These are phyloP conservation scores for Phytophthora multivora DNA, from an alignment of 352 stramenopile species.

Conservation along the genomic window DNA sequence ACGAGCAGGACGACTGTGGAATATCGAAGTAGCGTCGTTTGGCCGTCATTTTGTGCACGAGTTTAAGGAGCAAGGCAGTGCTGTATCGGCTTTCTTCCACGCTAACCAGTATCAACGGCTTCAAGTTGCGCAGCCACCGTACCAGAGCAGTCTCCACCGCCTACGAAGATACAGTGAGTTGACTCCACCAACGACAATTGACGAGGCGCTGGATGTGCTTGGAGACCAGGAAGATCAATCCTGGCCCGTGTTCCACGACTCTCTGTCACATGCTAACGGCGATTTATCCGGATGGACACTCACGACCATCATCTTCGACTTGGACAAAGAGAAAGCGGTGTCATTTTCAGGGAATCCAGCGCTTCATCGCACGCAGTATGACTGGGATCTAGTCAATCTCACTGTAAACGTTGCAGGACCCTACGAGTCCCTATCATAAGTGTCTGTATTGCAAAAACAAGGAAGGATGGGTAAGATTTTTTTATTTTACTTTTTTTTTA, in stretches of 20 bases:
- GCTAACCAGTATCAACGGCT: constrained; percentile 81
- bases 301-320: constrained; percentile 70
- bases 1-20: constrained; percentile 47
- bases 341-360: constrained; percentile 58
- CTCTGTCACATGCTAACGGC: constrained; percentile 52
- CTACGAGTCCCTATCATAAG: too few species aligned
- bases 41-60: constrained; percentile 58
- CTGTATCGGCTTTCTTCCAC: constrained; percentile 63
- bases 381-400: too few species aligned
- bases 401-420: too few species aligned
- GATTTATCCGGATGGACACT: constrained; percentile 78
- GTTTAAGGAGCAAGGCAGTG: constrained; percentile 11
- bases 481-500: too few species aligned
- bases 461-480: too few species aligned
- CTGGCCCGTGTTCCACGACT: constrained; percentile 73
- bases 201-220: constrained; percentile 57
- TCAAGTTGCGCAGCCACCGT: constrained; percentile 58
- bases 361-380: constrained; percentile 4
- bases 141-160: constrained; percentile 71
- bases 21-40: constrained; percentile 72
- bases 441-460: too few species aligned
- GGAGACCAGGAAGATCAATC: constrained; percentile 64
- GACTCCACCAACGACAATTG: constrained; percentile 39
- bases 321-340: constrained; percentile 43
- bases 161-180: constrained; percentile 65